Base-by-base conservation (phyloP, 805 yeast species). In the Myxozyma nipponensis region DNA sequence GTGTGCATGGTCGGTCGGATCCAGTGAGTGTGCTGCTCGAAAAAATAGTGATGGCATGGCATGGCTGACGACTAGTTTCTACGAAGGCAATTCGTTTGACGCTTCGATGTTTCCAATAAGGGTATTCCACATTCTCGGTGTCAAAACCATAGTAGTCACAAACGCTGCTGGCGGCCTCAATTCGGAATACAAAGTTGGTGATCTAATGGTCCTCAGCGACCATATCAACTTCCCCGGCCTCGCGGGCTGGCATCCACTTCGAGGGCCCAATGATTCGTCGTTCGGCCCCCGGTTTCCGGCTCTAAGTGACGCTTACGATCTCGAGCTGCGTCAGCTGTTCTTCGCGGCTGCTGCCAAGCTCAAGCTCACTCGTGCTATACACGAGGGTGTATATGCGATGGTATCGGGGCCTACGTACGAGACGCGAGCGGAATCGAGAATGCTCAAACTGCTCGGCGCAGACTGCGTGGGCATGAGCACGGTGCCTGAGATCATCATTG, bases 381-480 rank as follows among this genome's bases (percentile, higher is more conserved):
- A 86, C 62, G 98, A 91, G 68, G 98, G 98, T 34, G 79, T 83
- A 1, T 91, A 91, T 63, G 78, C 77, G 46, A 90, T 78, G 68
- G 95, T 83, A 5, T 78, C 95, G 4, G 98, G 98, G 0, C 98
- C 98, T 3, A 86, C 96, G 1, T 91, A 84, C 68, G 98, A 91
- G 71, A 78, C 86, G 2, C 76, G 96, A 61, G 96, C 97, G 0
- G 98, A 91, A 70, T 84, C 84, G n/a, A 75, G 95, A 50, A 74
- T 83, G 74, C 72, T 91, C 42, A 68, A 81, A 52, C 59, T 70
- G 4, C 57, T 84, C 25, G 98, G 98, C 7, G 96, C 87, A 45
- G 98, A 91, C 67, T 86, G 93, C 0, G 98, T 90, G 1, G 98
- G 98, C 3, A 91, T 91, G 98, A 85, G 95, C 50, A 93, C 98